Percentiles rank a stretch among this genome's conserved stretches.
Evolutionary conservation across 108 stramenopile species (phyloP).

Genomic region (Cyclotella atomus): DNA sequence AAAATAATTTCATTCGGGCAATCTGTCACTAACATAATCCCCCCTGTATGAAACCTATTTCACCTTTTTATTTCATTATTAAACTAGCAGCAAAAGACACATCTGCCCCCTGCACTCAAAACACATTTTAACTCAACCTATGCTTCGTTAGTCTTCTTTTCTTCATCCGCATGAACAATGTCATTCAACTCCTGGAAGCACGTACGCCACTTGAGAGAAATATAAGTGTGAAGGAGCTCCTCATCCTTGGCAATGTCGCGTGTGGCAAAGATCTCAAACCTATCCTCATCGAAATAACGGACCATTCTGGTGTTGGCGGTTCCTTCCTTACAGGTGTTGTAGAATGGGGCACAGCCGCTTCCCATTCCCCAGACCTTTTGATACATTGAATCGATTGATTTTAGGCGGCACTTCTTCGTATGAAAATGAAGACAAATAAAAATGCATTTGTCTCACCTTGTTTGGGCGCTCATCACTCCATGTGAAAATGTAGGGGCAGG

Average conservation of each 20-base stretch:
- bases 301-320: constrained; percentile 78
- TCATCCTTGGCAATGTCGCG: constrained; percentile 69
- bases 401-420: too few relatives aligned
- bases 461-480: constrained; percentile 73
- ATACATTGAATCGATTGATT: background rate
- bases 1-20: too few relatives aligned
- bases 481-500: constrained; percentile 77
- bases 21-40: too few relatives aligned
- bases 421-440: background rate
- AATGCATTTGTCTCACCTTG: constrained; percentile 61
- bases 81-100: too few relatives aligned
- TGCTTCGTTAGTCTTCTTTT: constrained; percentile 13
- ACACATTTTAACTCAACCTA: too few relatives aligned
- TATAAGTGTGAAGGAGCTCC: constrained; percentile 77
- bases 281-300: constrained; percentile 70
- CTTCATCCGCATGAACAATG: constrained; percentile 63
- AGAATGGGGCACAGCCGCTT: constrained; percentile 71
- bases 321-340: constrained; percentile 71
- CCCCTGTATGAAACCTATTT: too few relatives aligned
- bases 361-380: constrained; percentile 78
- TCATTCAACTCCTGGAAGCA: constrained; percentile 72
- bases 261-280: constrained; percentile 71
- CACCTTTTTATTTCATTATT: too few relatives aligned
- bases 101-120: too few relatives aligned
- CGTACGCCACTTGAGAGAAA: constrained; percentile 72